Conservation (phyloP, 768 basidiomycete genomes). For the Coprinellus aureogranulatus region DNA sequence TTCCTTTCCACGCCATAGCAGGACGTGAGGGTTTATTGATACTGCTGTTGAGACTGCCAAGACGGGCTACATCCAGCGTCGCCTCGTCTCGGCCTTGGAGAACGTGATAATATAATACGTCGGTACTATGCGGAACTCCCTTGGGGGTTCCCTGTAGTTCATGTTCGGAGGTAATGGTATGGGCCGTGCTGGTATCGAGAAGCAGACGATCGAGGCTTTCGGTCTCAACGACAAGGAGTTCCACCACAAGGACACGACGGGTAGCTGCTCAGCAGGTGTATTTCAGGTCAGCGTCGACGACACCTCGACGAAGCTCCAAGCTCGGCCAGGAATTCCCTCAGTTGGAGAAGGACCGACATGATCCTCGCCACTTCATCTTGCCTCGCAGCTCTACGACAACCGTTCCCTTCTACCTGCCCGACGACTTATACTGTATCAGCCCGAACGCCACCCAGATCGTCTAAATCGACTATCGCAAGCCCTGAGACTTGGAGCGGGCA, state of each 20-base stretch:
- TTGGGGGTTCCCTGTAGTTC: constrained; percentile 94
- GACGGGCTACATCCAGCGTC: constrained; percentile 98
- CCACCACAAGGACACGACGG: constrained; percentile 78
- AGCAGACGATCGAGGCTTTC: constrained; percentile 89
- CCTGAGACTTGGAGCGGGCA: constrained; percentile 85
- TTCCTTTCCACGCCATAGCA: constrained; percentile 99
- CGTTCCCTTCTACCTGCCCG: constrained; percentile 83
- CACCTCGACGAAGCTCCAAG: constrained; percentile 70
- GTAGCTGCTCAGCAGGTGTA: constrained; percentile 75
- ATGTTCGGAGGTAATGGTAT: constrained; percentile 98
- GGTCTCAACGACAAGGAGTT: constrained; percentile 79
- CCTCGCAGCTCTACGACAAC: constrained; percentile 68
- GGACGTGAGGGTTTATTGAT: constrained; percentile 99
- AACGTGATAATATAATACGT: constrained; percentile 98
- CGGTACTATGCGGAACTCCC: constrained; percentile 94
- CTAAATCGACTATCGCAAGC: constrained; percentile 92
- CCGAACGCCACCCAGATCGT: constrained; percentile 96
- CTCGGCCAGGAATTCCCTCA: constrained; percentile 70
- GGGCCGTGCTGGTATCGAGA: constrained; percentile 97
- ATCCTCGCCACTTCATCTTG: constrained; percentile 84
- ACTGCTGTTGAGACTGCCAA: constrained; percentile 99
- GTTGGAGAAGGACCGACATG: constrained; percentile 70
- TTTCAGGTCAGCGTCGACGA: constrained; percentile 88
- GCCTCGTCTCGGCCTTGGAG: constrained; percentile 95
- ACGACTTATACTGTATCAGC: constrained; percentile 92